Percentiles rank a stretch among this genome's conserved stretches.
Conservation (phyloP, 306 rosid genomes). For the Dalbergia cultrata region DNA sequence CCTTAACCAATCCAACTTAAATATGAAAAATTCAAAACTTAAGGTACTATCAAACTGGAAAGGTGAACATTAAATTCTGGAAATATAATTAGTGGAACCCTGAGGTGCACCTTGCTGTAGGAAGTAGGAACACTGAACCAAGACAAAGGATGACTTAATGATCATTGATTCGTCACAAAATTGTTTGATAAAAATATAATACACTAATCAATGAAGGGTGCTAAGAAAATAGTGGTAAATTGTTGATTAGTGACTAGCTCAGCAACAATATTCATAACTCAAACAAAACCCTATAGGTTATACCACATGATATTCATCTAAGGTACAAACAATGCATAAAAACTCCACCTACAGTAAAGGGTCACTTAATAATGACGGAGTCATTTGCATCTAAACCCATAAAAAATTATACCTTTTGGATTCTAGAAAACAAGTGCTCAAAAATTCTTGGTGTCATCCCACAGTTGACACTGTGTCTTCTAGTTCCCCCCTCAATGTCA, state of each 20-base stretch:
- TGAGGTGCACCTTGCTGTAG: background rate
- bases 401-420: constrained; percentile 77
- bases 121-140: constrained; percentile 9
- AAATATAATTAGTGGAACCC: constrained; percentile 10
- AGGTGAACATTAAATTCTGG: background rate
- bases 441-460: constrained; percentile 99
- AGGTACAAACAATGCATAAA: background rate
- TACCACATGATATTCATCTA: constrained; percentile 17
- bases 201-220: background rate
- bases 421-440: constrained; percentile 88
- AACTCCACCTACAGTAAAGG: constrained; percentile 3
- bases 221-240: constrained; percentile 31
- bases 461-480: constrained; percentile 96
- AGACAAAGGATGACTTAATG: background rate
- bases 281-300: background rate
- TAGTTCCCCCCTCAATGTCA: constrained; percentile 95
- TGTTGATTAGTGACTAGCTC: constrained; percentile 4
- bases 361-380: background rate
- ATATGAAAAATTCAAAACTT: constrained; percentile 8
- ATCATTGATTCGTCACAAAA: background rate
- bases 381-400: constrained; percentile 10
- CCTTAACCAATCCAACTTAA: constrained; percentile 4
- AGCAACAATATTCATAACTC: constrained; percentile 12
- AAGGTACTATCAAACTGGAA: background rate
- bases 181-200: constrained; percentile 15